Base-by-base conservation (phyloP, 805 yeast species). In the Candida easanensis region DNA sequence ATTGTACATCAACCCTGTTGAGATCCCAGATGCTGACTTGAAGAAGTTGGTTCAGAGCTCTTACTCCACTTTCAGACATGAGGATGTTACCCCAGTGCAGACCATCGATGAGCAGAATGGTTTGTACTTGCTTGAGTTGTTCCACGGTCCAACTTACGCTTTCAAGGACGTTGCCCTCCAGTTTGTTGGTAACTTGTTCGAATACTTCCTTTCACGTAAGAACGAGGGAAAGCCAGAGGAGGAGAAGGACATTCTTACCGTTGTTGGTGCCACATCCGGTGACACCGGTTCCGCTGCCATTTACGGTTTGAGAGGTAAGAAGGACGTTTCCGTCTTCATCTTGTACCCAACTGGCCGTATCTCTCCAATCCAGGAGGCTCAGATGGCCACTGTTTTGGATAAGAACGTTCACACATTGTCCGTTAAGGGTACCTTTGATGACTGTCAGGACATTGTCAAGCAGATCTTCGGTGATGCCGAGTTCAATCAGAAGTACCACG, bases 201-300 rank as follows among this genome's bases (percentile, higher is more conserved):
- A 93, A 68, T 93, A 77, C 68, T 93, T 93, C 68, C 71, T 93
- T 57, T 71, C 75, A 46, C 83, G 96, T 66, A 77, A 79, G 56
- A 93, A 93, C 60, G 62, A 60, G 40, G 73, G 71, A 26, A 62
- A 72, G 52, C 69, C 76, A 38, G 72, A 71, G 42, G 76, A 74
- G 46, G 74, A 76, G 53, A 77, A 91, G 63, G 93, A 88, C 55
- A 77, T 79, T 46, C 74, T 93, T 59, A 93, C 99, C 30, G 98
- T 93, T 52, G 97, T 93, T 45, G 99, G 99, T 60, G 99, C 99
- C 34, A 93, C 99, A 21, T 85, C 96, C 36, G 99, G 99, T 61
- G 99, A 93, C 61, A 93, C 99, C 36, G 99, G 99, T 47, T 86
- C 96, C 41, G 99, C 99, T 42, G 99, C 99, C 50, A 93, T 93